phyloP scores from a whole-genome alignment of 371 early-diverging fungal genomes.

The Mucor circinelloides region DNA sequence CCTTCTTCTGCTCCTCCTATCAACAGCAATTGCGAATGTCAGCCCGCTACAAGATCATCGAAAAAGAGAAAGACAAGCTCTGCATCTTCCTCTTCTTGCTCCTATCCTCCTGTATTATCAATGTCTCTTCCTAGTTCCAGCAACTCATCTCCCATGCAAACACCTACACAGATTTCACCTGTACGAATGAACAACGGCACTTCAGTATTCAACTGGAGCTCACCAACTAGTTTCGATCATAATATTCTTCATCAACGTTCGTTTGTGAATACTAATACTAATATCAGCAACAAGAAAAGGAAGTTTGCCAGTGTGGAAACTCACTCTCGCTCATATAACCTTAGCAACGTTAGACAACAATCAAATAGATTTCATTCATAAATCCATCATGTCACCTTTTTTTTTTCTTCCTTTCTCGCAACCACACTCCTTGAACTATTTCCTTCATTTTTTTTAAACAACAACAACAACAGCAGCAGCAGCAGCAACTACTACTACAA shows the following conservation, averaged over 20 bases:
- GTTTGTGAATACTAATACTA: not conserved
- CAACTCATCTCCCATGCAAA: constrained; percentile 47
- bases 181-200: constrained; percentile 19
- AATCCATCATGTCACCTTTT: not conserved
- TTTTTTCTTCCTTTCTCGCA: not conserved
- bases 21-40: not conserved
- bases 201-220: constrained; percentile 23
- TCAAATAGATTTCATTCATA: constrained; percentile 9
- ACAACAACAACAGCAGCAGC: not conserved
- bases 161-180: constrained; percentile 46
- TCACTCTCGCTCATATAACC: constrained; percentile 6
- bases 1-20: not conserved
- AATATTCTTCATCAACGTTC: constrained; percentile 4
- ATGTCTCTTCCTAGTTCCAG: constrained; percentile 45
- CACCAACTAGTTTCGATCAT: constrained; percentile 1
- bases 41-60: not conserved
- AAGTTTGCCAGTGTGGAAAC: not conserved
- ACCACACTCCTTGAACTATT: not conserved
- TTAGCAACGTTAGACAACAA: constrained; percentile 27
- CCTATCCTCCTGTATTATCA: constrained; percentile 25
- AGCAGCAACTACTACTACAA: not conserved
- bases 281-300: constrained; percentile 8
- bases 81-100: not conserved
- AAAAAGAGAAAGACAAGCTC: constrained; percentile 10
- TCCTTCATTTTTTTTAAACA: not conserved